Conservation (phyloP, 2,329 filamentous ascomycete genomes). For the Pleomassaria siparia region DNA sequence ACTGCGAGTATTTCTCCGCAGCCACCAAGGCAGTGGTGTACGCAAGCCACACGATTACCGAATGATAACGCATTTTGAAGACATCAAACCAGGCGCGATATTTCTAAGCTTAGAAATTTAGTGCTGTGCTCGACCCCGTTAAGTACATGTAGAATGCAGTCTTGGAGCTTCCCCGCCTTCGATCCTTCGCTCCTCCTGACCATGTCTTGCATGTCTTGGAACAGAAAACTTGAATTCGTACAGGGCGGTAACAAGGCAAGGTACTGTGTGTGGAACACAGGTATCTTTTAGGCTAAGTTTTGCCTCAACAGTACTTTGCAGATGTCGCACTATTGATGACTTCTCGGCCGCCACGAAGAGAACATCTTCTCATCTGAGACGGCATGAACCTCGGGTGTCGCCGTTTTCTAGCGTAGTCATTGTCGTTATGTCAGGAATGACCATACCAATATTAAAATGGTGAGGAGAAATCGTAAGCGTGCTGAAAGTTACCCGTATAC, state of each 20-base stretch:
- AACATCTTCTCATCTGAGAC: neutral
- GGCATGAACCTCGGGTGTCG: neutral
- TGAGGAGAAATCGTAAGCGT: neutral
- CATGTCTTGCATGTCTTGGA: neutral
- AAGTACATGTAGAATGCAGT: neutral
- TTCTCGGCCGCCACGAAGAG: neutral
- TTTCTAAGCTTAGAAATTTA: neutral
- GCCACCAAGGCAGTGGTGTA: slow-evolving; percentile 11
- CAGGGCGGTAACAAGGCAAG: too few relatives aligned
- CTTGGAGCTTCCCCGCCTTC: neutral
- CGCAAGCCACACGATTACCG: neutral
- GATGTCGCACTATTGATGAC: neutral
- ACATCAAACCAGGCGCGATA: neutral
- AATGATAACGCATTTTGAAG: neutral
- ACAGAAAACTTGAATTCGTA: neutral
- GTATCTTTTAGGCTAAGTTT: slow-evolving; percentile 1
- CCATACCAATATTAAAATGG: neutral
- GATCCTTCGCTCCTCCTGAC: neutral
- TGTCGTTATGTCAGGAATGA: neutral
- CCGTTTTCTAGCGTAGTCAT: neutral
- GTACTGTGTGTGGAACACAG: neutral
- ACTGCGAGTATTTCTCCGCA: slow-evolving; percentile 26
- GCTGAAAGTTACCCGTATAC: too few relatives aligned
- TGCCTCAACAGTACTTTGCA: neutral
- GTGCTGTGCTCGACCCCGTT: neutral